Evolutionary conservation across 2,329 filamentous ascomycete species (phyloP).

Genomic region (Fusarium sp.): DNA sequence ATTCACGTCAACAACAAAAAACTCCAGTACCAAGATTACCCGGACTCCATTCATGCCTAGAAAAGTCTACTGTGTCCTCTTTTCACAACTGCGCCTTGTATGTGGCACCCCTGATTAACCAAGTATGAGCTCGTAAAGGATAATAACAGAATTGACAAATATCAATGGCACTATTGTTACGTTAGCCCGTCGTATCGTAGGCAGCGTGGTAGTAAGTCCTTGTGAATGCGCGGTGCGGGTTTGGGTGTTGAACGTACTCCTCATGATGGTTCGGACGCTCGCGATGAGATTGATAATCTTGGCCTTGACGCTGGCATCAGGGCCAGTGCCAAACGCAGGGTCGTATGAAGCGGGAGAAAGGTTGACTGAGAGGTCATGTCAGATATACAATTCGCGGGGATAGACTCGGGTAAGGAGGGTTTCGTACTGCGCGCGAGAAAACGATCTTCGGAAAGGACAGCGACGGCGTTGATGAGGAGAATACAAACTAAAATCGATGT

Average conservation of each 20-base stretch:
- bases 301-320: conserved; percentile 84
- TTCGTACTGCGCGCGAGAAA: conserved; percentile 78
- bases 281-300: conserved; percentile 92
- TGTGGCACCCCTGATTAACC: conserved; percentile 62
- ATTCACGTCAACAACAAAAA: conserved; percentile 30
- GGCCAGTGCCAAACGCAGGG: conserved; percentile 79
- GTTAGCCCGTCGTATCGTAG: conserved; percentile 18
- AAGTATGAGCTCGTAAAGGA: conserved; percentile 83
- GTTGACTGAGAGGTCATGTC: conserved; percentile 65
- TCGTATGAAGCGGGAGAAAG: conserved; percentile 79
- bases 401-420: neutral
- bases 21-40: conserved; percentile 34
- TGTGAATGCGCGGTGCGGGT: neutral
- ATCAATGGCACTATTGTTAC: conserved; percentile 79
- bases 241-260: conserved; percentile 68
- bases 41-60: conserved; percentile 41
- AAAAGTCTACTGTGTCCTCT: conserved; percentile 38
- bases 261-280: conserved; percentile 90
- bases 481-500: conserved; percentile 68
- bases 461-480: conserved; percentile 93
- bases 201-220: neutral
- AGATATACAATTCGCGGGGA: conserved; percentile 15
- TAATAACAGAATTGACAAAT: conserved; percentile 83
- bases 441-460: conserved; percentile 93
- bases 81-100: conserved; percentile 11